phyloP scores from a whole-genome alignment of 129 eudicot species.

The Erigeron canadensis region DNA sequence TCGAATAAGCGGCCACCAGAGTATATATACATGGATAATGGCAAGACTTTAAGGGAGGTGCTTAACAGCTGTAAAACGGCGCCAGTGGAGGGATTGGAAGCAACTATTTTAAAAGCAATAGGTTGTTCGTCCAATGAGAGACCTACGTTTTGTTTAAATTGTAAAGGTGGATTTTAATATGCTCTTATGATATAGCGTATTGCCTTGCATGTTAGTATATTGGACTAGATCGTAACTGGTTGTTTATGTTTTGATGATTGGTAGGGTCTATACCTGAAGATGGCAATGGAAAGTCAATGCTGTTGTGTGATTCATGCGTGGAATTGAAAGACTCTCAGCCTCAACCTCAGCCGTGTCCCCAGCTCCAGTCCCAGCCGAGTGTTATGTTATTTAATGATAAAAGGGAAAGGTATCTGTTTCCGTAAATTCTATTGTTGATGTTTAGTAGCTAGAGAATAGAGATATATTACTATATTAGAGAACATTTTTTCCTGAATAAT shows the following conservation, averaged over 20 bases:
- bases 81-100: conserved; percentile 45
- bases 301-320: conserved; percentile 53
- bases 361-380: conserved; percentile 28
- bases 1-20: conserved; percentile 88
- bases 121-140: conserved; percentile 36
- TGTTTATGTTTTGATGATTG: conserved; percentile 19
- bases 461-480: no score
- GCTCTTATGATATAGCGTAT: conserved; percentile 11
- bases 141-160: conserved; percentile 45
- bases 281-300: conserved; percentile 39
- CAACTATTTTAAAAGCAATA: conserved; percentile 41
- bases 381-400: conserved; percentile 34
- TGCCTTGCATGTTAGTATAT: background rate
- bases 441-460: background rate
- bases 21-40: conserved; percentile 74
- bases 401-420: conserved; percentile 45
- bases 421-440: background rate
- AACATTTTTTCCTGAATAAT: background rate
- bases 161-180: conserved; percentile 53
- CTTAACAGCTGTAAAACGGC: conserved; percentile 62
- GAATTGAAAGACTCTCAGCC: conserved; percentile 40
- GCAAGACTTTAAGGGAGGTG: conserved; percentile 69
- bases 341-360: conserved; percentile 9
- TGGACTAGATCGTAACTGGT: background rate
- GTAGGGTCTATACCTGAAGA: conserved; percentile 52